Evolutionary conservation across 192 early-diverging fungal genomes (phyloP).

Genomic region (Piromyces finnis): DNA sequence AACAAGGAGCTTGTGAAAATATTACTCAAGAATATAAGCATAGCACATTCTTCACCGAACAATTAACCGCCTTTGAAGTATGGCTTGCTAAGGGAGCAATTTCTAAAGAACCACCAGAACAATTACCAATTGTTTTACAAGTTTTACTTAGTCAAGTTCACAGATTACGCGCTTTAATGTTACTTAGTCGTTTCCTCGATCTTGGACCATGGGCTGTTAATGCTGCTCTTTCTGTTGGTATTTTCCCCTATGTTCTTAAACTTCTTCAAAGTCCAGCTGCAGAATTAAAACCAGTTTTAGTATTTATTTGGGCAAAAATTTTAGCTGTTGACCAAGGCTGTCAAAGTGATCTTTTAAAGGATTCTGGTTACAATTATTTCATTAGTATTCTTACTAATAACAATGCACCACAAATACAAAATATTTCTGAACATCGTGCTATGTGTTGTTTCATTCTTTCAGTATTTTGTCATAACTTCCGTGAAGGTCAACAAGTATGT

Average conservation of each 20-base stretch:
- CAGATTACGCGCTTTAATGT: conserved; percentile 72
- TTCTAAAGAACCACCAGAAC: conserved; percentile 58
- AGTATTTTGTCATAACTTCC: conserved; percentile 75
- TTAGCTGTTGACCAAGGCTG: conserved; percentile 79
- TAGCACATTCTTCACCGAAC: conserved; percentile 86
- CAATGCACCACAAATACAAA: conserved; percentile 39
- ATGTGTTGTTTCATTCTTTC: conserved; percentile 90
- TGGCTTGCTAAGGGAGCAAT: conserved; percentile 76
- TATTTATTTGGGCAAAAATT: conserved; percentile 94
- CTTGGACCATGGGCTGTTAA: conserved; percentile 46
- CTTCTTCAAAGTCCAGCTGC: conserved; percentile 79
- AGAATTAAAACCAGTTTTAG: conserved; percentile 83
- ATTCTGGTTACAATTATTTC: conserved; percentile 84
- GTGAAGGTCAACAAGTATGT: conserved; percentile 69
- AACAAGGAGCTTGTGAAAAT: conserved; percentile 3
- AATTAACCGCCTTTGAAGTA: conserved; percentile 92
- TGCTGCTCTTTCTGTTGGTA: conserved; percentile 80
- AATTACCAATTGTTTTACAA: conserved; percentile 90
- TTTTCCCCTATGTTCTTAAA: conserved; percentile 93
- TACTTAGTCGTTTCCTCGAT: conserved; percentile 47
- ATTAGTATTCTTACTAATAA: conserved; percentile 67
- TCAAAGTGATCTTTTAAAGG: conserved; percentile 78
- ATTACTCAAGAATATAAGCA: conserved; percentile 42
- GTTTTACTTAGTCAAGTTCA: conserved; percentile 90
- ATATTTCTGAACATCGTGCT: conserved; percentile 75